Evolutionary conservation across 192 early-diverging fungal species (phyloP).

Genomic region (Backusella circina): DNA sequence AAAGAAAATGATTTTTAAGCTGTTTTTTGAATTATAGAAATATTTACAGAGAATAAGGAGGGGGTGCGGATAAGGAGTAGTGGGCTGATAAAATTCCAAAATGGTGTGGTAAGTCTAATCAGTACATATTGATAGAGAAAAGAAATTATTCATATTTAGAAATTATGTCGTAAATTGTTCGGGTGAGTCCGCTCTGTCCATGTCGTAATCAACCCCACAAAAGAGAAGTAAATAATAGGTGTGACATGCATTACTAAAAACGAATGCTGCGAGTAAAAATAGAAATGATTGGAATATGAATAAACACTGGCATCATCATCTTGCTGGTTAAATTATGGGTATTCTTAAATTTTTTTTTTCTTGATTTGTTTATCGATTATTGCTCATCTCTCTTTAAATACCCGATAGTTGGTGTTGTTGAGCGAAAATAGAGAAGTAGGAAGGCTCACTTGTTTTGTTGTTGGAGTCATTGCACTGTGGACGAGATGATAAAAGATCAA

Average conservation of each 20-base stretch:
- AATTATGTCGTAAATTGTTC: conserved; percentile 1
- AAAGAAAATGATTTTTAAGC: neutral
- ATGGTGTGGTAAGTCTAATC: neutral
- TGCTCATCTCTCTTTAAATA: neutral
- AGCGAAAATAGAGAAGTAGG: neutral
- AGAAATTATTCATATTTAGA: conserved; percentile 3
- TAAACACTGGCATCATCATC: neutral
- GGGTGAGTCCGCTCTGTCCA: neutral
- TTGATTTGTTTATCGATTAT: neutral
- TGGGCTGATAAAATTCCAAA: conserved; percentile 5
- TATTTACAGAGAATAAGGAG: conserved; percentile 1
- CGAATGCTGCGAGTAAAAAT: neutral
- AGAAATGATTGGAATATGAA: neutral
- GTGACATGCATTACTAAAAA: neutral
- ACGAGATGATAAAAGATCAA: neutral
- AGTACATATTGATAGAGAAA: conserved; percentile 1
- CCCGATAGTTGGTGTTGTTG: neutral
- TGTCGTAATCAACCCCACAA: neutral
- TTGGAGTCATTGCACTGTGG: neutral
- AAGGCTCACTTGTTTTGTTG: neutral
- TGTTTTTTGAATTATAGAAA: neutral
- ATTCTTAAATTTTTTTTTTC: neutral
- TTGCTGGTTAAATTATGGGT: neutral
- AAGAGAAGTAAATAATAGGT: neutral
- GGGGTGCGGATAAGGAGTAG: neutral